Conservation (phyloP, 163 green algal species). For the Chlamydomonas reinhardtii region DNA sequence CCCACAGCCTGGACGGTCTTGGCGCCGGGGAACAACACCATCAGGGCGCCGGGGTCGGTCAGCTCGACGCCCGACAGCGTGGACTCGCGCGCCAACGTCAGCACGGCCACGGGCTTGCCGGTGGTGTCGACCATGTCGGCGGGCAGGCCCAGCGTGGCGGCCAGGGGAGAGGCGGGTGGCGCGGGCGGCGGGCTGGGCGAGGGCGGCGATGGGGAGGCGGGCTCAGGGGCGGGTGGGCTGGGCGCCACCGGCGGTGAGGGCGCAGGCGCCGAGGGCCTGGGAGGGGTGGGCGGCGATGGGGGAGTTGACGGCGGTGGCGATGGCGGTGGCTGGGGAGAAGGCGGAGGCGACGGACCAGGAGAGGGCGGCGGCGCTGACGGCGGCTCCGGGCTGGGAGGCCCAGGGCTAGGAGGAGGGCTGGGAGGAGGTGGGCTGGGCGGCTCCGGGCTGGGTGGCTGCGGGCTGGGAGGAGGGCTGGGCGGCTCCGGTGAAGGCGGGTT, state of each 20-base stretch:
- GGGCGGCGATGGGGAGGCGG: neutral
- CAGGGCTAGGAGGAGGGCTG: no score
- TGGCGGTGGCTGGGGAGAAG: neutral
- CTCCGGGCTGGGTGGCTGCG: no score
- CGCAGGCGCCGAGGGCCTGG: neutral
- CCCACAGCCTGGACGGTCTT: neutral
- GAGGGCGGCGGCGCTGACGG: neutral
- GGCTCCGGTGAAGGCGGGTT: no score
- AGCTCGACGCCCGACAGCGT: slow-evolving; percentile 13
- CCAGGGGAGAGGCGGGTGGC: neutral
- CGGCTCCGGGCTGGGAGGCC: neutral
- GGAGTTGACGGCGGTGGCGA: neutral
- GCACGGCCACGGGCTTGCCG: neutral
- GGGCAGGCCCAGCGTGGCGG: neutral
- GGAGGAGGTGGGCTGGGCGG: no score
- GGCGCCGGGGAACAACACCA: slow-evolving; percentile 3
- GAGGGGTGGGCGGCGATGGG: neutral
- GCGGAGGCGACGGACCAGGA: neutral
- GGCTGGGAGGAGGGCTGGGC: no score
- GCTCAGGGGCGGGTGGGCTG: neutral
- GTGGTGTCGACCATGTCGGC: neutral
- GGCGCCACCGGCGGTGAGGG: neutral
- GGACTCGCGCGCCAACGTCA: neutral
- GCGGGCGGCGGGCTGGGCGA: neutral
- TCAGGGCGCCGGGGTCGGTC: neutral